Conservation (phyloP, 176 grass and related monocot species). For the Poa annua region DNA sequence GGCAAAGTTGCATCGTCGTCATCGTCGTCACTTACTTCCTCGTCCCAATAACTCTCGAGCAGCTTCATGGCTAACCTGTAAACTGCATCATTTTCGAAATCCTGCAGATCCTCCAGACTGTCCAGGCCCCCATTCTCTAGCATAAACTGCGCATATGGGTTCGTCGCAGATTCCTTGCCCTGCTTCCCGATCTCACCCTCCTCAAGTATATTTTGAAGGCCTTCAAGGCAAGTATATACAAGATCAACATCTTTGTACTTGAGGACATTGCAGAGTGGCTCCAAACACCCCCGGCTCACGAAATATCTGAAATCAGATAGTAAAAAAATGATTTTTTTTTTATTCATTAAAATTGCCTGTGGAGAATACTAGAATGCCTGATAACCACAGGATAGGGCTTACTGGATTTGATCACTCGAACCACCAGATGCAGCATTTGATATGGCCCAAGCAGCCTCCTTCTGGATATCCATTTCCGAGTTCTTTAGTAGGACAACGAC, state of each 20-base stretch:
- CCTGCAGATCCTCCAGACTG: conserved; percentile 70
- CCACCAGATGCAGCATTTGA: conserved; percentile 64
- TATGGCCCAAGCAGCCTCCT: conserved; percentile 80
- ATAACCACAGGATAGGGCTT: conserved; percentile 13
- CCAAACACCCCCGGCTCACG: conserved; percentile 69
- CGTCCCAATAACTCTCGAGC: conserved; percentile 79
- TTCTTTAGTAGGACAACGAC: conserved; percentile 58
- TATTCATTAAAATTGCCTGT: too few species aligned
- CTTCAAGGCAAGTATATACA: conserved; percentile 59
- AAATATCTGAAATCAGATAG: conserved; percentile 56
- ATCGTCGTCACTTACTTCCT: conserved; percentile 56
- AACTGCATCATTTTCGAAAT: conserved; percentile 47
- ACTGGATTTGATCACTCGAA: conserved; percentile 78
- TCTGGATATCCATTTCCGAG: conserved; percentile 61
- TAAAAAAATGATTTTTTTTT: too few species aligned
- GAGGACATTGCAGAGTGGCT: conserved; percentile 67
- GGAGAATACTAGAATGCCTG: not conserved
- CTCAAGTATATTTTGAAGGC: conserved; percentile 72
- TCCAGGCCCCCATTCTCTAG: conserved; percentile 77
- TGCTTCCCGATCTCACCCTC: conserved; percentile 62
- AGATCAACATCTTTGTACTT: conserved; percentile 54
- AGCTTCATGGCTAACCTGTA: conserved; percentile 65
- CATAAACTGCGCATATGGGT: conserved; percentile 66
- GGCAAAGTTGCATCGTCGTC: conserved; percentile 22
- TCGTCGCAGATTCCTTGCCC: conserved; percentile 29